Conservation (phyloP, 2,329 filamentous ascomycete genomes). For the Emmonsia crescens region DNA sequence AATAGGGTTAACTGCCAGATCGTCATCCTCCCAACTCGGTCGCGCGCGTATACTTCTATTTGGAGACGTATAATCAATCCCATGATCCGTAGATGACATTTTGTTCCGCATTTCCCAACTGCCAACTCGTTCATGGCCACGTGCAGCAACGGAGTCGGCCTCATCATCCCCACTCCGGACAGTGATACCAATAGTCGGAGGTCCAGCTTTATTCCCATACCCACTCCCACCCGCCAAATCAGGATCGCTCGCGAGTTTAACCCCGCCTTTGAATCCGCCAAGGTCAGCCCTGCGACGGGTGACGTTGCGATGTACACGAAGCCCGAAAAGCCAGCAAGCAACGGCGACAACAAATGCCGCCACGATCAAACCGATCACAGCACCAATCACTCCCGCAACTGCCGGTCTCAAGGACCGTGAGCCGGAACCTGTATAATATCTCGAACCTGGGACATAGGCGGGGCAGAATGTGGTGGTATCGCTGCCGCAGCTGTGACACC, state of each 20-base stretch:
- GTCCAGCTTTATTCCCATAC: slow-evolving; percentile 13
- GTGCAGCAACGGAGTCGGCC: slow-evolving; percentile 2
- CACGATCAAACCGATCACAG: slow-evolving; percentile 38
- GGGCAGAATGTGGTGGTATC: slow-evolving; percentile 40
- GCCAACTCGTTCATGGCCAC: slow-evolving; percentile 43
- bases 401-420: slow-evolving; percentile 28
- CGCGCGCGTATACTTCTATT: neutral
- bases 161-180: neutral
- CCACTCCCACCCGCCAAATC: slow-evolving; percentile 35
- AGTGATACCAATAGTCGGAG: neutral
- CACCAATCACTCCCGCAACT: slow-evolving; percentile 47
- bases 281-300: slow-evolving; percentile 21
- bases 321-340: slow-evolving; percentile 26
- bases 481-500: slow-evolving; percentile 43
- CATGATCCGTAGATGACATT: slow-evolving; percentile 18
- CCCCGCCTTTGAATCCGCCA: slow-evolving; percentile 47
- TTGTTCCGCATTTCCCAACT: slow-evolving; percentile 46
- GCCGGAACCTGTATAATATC: slow-evolving; percentile 11
- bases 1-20: slow-evolving; percentile 27
- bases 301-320: slow-evolving; percentile 34
- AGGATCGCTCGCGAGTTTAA: slow-evolving; percentile 44
- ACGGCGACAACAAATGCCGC: slow-evolving; percentile 22
- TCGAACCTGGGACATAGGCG: slow-evolving; percentile 24
- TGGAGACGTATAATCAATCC: slow-evolving; percentile 5
- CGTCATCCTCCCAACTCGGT: slow-evolving; percentile 30